Evolutionary conservation across 106 monocot genomes (phyloP).

Genomic region (Dendrobium nobile): DNA sequence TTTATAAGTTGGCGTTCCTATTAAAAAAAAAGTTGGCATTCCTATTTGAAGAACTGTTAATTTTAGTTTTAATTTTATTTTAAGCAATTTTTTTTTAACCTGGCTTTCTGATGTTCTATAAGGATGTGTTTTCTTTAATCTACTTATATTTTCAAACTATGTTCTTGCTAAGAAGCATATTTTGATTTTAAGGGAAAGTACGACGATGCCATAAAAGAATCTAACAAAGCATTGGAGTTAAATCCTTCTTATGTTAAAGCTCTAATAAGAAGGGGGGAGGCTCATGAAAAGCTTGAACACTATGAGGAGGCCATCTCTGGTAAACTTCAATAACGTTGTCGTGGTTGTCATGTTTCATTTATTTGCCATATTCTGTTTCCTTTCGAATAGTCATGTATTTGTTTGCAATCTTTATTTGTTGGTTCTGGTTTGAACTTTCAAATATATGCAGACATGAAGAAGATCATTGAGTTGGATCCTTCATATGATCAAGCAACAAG

Average conservation of each 20-base stretch:
- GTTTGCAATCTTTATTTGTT: background rate
- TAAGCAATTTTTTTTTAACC: background rate
- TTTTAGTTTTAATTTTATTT: too few relatives aligned
- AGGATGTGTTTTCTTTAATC: too few relatives aligned
- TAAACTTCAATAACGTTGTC: slow-evolving; percentile 2
- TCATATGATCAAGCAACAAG: slow-evolving; percentile 71
- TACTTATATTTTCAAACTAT: too few relatives aligned
- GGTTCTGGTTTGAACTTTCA: slow-evolving; percentile 1
- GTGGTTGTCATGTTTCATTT: background rate
- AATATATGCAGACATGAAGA: slow-evolving; percentile 74
- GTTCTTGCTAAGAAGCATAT: too few relatives aligned
- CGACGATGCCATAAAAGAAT: slow-evolving; percentile 48
- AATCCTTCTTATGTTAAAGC: slow-evolving; percentile 52
- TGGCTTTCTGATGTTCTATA: background rate
- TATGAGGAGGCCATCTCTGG: slow-evolving; percentile 57
- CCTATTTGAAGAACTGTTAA: too few relatives aligned
- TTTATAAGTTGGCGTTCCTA: too few relatives aligned
- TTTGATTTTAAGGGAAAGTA: slow-evolving; percentile 24
- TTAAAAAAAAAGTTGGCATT: too few relatives aligned
- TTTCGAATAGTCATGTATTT: background rate
- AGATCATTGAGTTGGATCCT: slow-evolving; percentile 72
- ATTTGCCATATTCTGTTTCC: background rate
- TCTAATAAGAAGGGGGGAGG: slow-evolving; percentile 46
- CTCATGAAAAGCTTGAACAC: slow-evolving; percentile 59
- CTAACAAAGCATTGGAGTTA: slow-evolving; percentile 45